Conservation (phyloP, 1,284 basidiomycete species). For the Ceraceosorus guamensis region DNA sequence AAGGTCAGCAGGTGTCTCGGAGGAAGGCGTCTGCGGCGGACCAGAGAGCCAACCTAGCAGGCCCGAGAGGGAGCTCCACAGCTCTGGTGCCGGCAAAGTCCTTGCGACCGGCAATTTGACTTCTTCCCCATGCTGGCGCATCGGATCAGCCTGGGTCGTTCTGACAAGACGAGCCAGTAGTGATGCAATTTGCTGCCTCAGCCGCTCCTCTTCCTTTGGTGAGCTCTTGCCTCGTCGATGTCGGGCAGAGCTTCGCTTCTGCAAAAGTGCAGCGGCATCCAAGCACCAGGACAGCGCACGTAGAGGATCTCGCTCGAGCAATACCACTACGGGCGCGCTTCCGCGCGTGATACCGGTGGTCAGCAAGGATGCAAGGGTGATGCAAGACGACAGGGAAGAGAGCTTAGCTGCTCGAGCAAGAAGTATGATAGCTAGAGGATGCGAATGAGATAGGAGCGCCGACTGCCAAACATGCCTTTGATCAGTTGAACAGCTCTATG, state of each 20-base stretch:
- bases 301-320: slow-evolving; percentile 23
- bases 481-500: background rate
- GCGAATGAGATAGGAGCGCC: slow-evolving; percentile 20
- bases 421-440: slow-evolving; percentile 22
- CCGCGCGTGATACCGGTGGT: slow-evolving; percentile 21
- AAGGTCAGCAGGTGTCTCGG: background rate
- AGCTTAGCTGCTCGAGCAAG: slow-evolving; percentile 22
- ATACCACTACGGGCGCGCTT: slow-evolving; percentile 16
- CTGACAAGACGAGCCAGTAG: slow-evolving; percentile 6
- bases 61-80: background rate
- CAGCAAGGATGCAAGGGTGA: slow-evolving; percentile 18
- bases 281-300: slow-evolving; percentile 22
- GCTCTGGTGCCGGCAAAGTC: background rate
- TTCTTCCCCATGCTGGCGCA: background rate
- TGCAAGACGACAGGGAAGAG: slow-evolving; percentile 17
- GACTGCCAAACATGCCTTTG: background rate
- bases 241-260: background rate
- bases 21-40: background rate
- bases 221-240: slow-evolving; percentile 2
- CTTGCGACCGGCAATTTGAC: background rate
- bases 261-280: slow-evolving; percentile 9
- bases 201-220: background rate
- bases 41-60: background rate
- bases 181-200: slow-evolving; percentile 2
- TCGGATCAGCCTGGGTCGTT: slow-evolving; percentile 1